Conservation (phyloP, 345 rosid species). For the Eucalyptus marginata region DNA sequence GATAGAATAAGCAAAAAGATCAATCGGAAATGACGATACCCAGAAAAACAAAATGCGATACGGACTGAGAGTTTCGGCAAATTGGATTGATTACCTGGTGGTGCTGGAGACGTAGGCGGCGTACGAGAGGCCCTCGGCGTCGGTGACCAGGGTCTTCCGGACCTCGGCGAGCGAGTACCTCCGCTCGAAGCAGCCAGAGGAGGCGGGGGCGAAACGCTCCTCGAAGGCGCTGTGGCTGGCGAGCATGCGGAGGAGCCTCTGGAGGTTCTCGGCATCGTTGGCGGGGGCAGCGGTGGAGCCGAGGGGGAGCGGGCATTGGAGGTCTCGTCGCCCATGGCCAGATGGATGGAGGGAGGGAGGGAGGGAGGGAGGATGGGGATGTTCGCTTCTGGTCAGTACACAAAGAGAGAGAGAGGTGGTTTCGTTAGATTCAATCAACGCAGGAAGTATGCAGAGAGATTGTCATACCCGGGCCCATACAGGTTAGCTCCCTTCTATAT, state of each 20-base stretch:
- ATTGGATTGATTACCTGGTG: slow-evolving; percentile 40
- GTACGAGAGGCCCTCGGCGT: slow-evolving; percentile 53
- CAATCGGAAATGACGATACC: background rate
- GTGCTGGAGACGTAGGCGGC: slow-evolving; percentile 83
- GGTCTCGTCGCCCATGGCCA: too few relatives aligned
- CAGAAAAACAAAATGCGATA: too few relatives aligned
- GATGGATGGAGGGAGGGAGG: too few relatives aligned
- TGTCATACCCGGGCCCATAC: too few relatives aligned
- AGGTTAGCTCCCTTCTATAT: too few relatives aligned
- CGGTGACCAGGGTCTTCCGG: slow-evolving; percentile 70
- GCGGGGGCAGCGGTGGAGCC: background rate
- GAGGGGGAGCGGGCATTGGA: slow-evolving; percentile 2
- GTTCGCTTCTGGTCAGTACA: too few relatives aligned
- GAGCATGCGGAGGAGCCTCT: slow-evolving; percentile 77
- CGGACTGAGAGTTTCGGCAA: background rate
- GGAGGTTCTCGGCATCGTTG: slow-evolving; percentile 59
- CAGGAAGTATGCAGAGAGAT: too few relatives aligned
- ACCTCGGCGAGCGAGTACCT: slow-evolving; percentile 55
- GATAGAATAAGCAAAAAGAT: background rate
- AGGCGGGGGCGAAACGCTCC: slow-evolving; percentile 17
- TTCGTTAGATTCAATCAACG: too few relatives aligned
- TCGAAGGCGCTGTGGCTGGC: slow-evolving; percentile 56
- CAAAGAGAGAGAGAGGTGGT: too few relatives aligned
- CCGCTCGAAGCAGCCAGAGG: slow-evolving; percentile 10
- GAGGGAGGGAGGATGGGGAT: too few relatives aligned